Base-by-base conservation (phyloP, 768 basidiomycete genomes). In the Leccinellum rugosiceps region DNA sequence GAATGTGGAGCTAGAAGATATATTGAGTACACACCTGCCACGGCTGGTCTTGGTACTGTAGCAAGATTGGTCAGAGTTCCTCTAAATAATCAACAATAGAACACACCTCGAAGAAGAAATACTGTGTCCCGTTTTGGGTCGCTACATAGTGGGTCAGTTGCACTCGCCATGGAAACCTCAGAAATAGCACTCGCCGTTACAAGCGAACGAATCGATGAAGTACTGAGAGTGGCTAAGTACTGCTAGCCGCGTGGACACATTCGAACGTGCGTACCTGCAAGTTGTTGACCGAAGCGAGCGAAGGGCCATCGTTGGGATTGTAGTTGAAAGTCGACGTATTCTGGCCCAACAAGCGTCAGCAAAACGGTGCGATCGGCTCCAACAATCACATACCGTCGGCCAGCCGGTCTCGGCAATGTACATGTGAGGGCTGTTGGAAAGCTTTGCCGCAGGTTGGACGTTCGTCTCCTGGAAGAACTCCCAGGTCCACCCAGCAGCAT, bases 351-450 rank as follows among this genome's bases (percentile, higher is more conserved):
- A 1, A 28, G 23, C 10, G 31, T 64, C 13, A 67, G 50, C 21
- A 53, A 9, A 7, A 2, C 19, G 8, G 3, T 13, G n/a, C 25
- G 19, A 9, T 45, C 28, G 17, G 21, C 26, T 35, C 23, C 3
- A 50, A 52, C 19, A 17, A 28, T 46, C 14, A 65, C 80, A 51
- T 72, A 89, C 88, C 50, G 90, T 82, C 31, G 92, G 87, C 87
- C 87, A 90, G 52, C 90, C 90, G 14, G 94, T 97, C 78, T 99
- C 97, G 1, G 96, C 97, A 58, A 98, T 97, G 74, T 84, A 95
- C 81, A 92, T 86, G 46, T 77, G 68, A 0, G 94, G 93, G 4
- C 82, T 78, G 70, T 94, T 96, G 5, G 83, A n/a, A 21, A 89
- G 76, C 0, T 60, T 52, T 9, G 73, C 61, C 1, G 92, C 88